Percentiles rank a stretch among this genome's conserved stretches.
These are phyloP conservation scores for Prunus dulcis DNA, from an alignment of 306 rosid species.

Conservation along the genomic window DNA sequence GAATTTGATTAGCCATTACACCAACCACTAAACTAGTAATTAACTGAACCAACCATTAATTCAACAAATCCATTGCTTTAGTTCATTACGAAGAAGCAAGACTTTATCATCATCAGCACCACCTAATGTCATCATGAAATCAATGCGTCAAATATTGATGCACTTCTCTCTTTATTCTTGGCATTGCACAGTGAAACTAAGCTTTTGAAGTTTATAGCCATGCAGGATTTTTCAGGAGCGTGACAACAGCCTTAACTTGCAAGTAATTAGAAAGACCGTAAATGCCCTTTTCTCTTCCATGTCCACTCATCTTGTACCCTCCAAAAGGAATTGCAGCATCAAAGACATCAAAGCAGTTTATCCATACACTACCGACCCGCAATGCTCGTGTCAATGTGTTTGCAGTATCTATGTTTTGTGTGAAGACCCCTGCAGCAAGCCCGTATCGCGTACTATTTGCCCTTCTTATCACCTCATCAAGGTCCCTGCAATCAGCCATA, in stretches of 20 bases:
- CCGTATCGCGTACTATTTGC: conserved; percentile 68
- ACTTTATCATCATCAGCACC: conserved; percentile 15
- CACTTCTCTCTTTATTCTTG: conserved; percentile 27
- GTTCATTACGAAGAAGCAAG: conserved; percentile 11
- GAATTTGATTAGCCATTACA: background rate
- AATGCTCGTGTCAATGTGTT: conserved; percentile 66
- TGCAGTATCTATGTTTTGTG: conserved; percentile 68
- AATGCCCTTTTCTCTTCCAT: conserved; percentile 87
- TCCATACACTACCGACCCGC: conserved; percentile 75
- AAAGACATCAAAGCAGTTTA: conserved; percentile 73
- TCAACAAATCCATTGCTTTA: background rate
- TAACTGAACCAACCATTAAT: background rate
- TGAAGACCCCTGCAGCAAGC: conserved; percentile 88
- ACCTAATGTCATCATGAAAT: background rate
- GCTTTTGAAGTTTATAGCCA: conserved; percentile 53
- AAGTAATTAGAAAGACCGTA: conserved; percentile 74
- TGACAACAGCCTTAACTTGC: conserved; percentile 94
- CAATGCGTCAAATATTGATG: background rate
- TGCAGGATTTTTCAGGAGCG: conserved; percentile 68
- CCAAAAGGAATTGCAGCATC: conserved; percentile 97
- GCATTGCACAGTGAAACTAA: background rate
- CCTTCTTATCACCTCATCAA: conserved; percentile 68
- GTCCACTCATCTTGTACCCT: conserved; percentile 93
- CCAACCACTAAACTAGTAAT: background rate
- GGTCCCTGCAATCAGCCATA: conserved; percentile 44